Evolutionary conservation across 352 stramenopile genomes (phyloP), one percentile per base, ranked within the genome.

Genomic region (Albugo candida): DNA sequence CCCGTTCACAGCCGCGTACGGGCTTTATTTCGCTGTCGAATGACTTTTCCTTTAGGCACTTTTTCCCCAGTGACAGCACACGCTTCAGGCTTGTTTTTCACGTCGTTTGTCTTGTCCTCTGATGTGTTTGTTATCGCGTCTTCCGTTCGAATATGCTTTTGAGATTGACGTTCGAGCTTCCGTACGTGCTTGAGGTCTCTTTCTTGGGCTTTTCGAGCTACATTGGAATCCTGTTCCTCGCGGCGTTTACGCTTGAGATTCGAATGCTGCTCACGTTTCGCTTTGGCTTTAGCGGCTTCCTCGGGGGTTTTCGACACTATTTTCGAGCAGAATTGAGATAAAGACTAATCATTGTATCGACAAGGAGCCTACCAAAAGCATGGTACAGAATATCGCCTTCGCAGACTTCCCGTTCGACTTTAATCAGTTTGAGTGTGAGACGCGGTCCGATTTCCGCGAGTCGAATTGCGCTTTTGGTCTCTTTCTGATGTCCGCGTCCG

Each of bases 371-470:
- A 65, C 64, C 72, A 65, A 87, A 97, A 18, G 87, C 85, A 71
- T 99, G 94, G 65, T 97, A 98, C 52, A 98, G 75, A 38, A 99
- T 89, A 62, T 98, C 94, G 38, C 95, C 94, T 31, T 91, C 78
- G 48, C 82, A 95, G 36, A 99, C 69, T 47, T 94, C 93, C 45
- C 92, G 74, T 69, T 99, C 87, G 36, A 98, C 93, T 71, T 98
- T 98, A 36, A 82, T 92, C 1, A 99, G 67, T 55, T 95, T 81
- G 19, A 98, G 61, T 16, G 81, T 95, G 21, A 98, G 58, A 8
- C 95, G 70, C 14, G 95, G 95, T 10, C 95, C 95, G 31, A 99
- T 80, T 70, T 99, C 95, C 5, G 93, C 80, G 47, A 99, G 64
- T 47, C 94, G 92, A 31, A 98, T 83, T 10, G 86, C 83, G 46